Conservation (phyloP, 441 rosid genomes). For the Eutrema salsugineum region DNA sequence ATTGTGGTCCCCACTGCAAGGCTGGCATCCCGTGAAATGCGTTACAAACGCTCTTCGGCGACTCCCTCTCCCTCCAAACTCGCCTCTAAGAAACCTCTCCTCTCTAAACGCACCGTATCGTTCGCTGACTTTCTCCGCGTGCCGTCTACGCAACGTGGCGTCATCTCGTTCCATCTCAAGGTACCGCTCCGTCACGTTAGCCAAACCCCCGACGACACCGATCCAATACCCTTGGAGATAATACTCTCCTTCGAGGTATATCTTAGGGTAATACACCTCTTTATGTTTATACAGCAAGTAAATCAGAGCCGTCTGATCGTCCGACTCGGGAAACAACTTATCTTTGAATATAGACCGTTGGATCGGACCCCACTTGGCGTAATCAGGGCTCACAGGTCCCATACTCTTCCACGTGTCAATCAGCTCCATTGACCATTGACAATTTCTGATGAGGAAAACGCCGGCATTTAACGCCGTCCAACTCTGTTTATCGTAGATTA, state of each 20-base stretch:
- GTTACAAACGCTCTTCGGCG: conserved; percentile 66
- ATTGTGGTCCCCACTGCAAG: conserved; percentile 77
- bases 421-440: conserved; percentile 95
- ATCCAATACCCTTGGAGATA: conserved; percentile 79
- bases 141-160: conserved; percentile 50
- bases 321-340: conserved; percentile 68
- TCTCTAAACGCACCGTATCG: conserved; percentile 58
- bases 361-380: conserved; percentile 58
- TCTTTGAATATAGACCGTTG: conserved; percentile 68
- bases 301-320: conserved; percentile 80
- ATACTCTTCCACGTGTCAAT: conserved; percentile 62
- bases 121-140: conserved; percentile 81
- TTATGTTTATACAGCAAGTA: conserved; percentile 55
- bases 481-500: conserved; percentile 53
- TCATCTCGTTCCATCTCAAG: conserved; percentile 43
- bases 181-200: conserved; percentile 53
- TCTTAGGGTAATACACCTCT: conserved; percentile 47
- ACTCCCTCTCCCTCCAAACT: conserved; percentile 48
- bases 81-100: conserved; percentile 41
- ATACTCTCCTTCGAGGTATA: conserved; percentile 63
- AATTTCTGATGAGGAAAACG: conserved; percentile 68
- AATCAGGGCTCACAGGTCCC: conserved; percentile 64
- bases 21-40: conserved; percentile 93
- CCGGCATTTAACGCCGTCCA: conserved; percentile 89
- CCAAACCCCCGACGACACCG: conserved; percentile 40